Conservation (phyloP, 139 green algal genomes). For the Chlamydomonas urium region DNA sequence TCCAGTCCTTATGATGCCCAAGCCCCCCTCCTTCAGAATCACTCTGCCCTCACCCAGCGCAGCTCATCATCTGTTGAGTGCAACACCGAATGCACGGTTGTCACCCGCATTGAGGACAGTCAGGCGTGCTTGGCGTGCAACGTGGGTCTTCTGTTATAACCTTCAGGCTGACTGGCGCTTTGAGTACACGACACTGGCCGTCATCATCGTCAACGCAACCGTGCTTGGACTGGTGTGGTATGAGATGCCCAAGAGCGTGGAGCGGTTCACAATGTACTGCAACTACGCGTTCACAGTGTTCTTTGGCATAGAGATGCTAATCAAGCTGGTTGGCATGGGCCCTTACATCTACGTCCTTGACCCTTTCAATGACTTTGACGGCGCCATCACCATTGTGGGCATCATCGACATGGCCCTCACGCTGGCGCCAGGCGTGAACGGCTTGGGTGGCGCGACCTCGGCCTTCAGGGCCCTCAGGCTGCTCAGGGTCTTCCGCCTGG, state of each 20-base stretch:
- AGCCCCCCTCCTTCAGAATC: no score
- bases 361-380: constrained; percentile 10
- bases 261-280: background rate
- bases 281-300: constrained; percentile 3
- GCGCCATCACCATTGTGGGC: background rate
- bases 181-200: background rate
- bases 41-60: no score
- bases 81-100: no score
- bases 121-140: no score
- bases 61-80: no score
- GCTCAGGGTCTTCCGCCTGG: constrained; percentile 6
- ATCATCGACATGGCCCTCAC: constrained; percentile 11
- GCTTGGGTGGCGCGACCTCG: background rate
- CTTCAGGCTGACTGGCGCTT: no score
- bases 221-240: constrained; percentile 5
- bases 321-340: constrained; percentile 10
- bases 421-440: background rate
- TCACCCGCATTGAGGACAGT: no score
- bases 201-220: constrained; percentile 10
- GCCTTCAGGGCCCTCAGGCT: constrained; percentile 6
- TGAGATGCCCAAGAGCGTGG: background rate
- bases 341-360: constrained; percentile 2
- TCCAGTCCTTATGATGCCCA: no score
- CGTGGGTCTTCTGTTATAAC: no score
- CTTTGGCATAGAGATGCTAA: constrained; percentile 6